Conservation (phyloP, 768 basidiomycete species). For the Podaxis sp. region DNA sequence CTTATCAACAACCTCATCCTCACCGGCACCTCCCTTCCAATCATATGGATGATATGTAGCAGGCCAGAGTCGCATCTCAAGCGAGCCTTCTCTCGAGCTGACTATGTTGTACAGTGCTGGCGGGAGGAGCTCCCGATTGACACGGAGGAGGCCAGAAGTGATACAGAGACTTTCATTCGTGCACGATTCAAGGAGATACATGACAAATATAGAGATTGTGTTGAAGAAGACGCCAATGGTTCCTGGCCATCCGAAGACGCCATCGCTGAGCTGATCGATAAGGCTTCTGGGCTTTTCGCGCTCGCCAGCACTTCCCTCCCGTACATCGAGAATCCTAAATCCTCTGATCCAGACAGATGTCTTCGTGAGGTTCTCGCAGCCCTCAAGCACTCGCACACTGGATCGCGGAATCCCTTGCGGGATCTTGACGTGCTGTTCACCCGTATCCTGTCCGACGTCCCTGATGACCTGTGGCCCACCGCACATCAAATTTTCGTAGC, state of each 20-base stretch:
- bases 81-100: neutral
- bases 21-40: neutral
- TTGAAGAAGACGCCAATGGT: neutral
- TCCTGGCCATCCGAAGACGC: neutral
- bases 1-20: neutral
- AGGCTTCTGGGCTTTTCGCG: too few species aligned
- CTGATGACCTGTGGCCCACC: neutral
- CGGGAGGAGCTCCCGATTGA: neutral
- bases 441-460: neutral
- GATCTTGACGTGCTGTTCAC: neutral
- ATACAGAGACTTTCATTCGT: neutral
- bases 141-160: neutral
- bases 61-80: neutral
- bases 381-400: neutral
- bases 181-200: neutral
- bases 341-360: neutral
- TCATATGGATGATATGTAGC: conserved; percentile 1
- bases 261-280: neutral
- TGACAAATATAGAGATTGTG: neutral
- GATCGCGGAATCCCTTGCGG: neutral
- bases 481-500: neutral
- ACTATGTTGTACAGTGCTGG: neutral
- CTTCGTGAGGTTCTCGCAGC: neutral
- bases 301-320: too few species aligned
- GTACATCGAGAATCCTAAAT: too few species aligned